Evolutionary conservation across 2,329 filamentous ascomycete genomes (phyloP), one percentile per base, ranked within the genome.

Genomic region (Cladosporium austrohemisphaericum): DNA sequence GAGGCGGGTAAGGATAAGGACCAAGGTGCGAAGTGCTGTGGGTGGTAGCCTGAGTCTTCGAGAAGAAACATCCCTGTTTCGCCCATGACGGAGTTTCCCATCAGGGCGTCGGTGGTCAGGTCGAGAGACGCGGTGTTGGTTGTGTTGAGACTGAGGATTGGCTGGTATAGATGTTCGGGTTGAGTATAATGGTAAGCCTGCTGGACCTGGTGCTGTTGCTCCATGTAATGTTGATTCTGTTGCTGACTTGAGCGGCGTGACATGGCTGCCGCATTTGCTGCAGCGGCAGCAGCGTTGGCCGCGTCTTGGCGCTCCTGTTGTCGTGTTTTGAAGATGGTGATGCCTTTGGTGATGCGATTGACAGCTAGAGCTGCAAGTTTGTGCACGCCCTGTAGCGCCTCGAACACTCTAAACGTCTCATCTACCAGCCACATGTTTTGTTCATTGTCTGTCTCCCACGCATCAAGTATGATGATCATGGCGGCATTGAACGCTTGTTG

Each of bases 401-500:
- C 54, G 55, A 76, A 76, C 5, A 74, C 63, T 4, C 57, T 64
- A 44, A 66, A 73, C 4, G 68, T 68, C 38, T 68, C 61, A 51
- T 73, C 65, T 4, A 72, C 67, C 33, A 69, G 65, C 37, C 61
- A 62, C 13, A 71, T 55, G 14, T 68, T 63, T n/a, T 61, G 60
- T 14, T 64, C 57, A 32, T 68, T 64, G 14, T 62, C 63, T 1
- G 67, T 68, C 57, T 76, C 73, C 51, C 73, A 62, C 6, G 70
- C 70, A 41, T 75, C 72, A 2, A 74, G 62, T 1, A 75, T 61
- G 5, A 77, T 57, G 18, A 77, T 72, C 72, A 75, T 75, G 52
- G 67, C 70, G 8, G 72, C 70, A 50, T 75, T 76, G 63, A 76
- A 76, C 2, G 73, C 72, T 60, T 75, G 71, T 51, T 76, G 74